Evolutionary conservation across 192 early-diverging fungal species (phyloP).

Genomic region (Gryganskiella cystojenkinii): DNA sequence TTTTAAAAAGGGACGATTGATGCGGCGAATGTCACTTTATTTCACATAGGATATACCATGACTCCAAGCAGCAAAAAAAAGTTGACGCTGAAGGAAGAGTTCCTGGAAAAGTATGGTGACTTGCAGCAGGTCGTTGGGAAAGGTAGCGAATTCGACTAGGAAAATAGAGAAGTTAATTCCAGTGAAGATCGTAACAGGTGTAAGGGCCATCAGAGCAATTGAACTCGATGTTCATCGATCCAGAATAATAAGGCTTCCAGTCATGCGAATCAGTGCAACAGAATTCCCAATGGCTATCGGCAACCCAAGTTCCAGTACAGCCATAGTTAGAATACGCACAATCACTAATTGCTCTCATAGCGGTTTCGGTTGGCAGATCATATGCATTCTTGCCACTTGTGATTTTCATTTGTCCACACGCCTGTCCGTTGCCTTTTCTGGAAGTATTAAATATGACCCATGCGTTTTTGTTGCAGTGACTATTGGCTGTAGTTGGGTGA

Average conservation of each 20-base stretch:
- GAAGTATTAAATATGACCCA: conserved; percentile 18
- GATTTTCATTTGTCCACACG: conserved; percentile 29
- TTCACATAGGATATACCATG: conserved; percentile 16
- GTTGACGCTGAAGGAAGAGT: conserved; percentile 21
- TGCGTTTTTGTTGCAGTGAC: conserved; percentile 26
- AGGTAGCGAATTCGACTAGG: conserved; percentile 8
- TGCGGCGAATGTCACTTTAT: conserved; percentile 17
- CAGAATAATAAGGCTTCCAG: conserved; percentile 29
- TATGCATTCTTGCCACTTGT: conserved; percentile 19
- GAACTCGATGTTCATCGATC: conserved; percentile 37
- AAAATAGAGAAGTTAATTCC: conserved; percentile 17
- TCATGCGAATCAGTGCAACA: conserved; percentile 18
- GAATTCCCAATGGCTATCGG: conserved; percentile 29
- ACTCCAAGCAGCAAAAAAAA: conserved; percentile 15
- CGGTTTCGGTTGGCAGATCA: conserved; percentile 24
- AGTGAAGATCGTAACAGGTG: conserved; percentile 29
- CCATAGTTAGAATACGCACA: conserved; percentile 20
- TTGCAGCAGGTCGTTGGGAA: conserved; percentile 17
- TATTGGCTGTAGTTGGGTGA: conserved; percentile 19
- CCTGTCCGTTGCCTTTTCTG: conserved; percentile 30
- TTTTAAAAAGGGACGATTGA: conserved; percentile 23
- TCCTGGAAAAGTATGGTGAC: conserved; percentile 12
- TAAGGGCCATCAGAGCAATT: conserved; percentile 22
- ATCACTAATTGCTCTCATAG: conserved; percentile 21
- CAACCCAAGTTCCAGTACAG: conserved; percentile 25